Base-by-base conservation (phyloP, 176 grass and related monocot species). In the Aechmea fasciata region DNA sequence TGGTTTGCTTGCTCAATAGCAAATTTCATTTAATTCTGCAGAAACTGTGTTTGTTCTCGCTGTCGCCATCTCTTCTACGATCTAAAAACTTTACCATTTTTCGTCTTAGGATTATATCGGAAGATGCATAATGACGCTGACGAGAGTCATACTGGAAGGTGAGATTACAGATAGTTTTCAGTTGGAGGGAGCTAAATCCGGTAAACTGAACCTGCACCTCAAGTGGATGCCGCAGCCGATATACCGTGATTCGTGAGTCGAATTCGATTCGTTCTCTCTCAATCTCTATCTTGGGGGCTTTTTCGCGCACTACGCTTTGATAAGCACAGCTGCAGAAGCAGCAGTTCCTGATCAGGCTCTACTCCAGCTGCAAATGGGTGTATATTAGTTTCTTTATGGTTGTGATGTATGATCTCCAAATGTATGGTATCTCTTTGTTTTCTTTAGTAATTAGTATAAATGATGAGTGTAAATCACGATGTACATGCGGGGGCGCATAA, bases 111-210 rank as follows among this genome's bases (percentile, higher is more conserved):
- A 92, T 78, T 90, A 90, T 63, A 79, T 97, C 49, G 93, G 93
- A 29, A 92, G 93, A 74, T 97, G 93, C 82, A 97, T 92, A 72
- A 81, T 97, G 89, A 97, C 93, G 13, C 83, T 97, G 11, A 97
- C 88, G 23, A 90, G 79, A 49, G 93, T 87, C 13, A 72, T 97
- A 72, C 52, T 92, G 17, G 93, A 97, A 87, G 86, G 89, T 10
- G 89, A 97, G 70, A 87, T 87, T 50, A 88, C 81, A 73, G 89
- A 92, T 66, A 79, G 63, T 9, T 97, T 87, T 79, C 53, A 54
- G 15, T 72, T 97, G 70, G 89, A 97, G 79, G 93, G 89, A 71
- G 86, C 89, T 78, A 97, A 97, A 81, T 97, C 93, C 57, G 93
- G 93, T 52, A 97, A 79, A 68, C 79, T 97, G 13, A 97, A 85